A percentile compares a stretch with the other conserved stretches of the same genome.
Conservation (phyloP, 2,329 filamentous ascomycete species). For the Hypoxylon sp. region DNA sequence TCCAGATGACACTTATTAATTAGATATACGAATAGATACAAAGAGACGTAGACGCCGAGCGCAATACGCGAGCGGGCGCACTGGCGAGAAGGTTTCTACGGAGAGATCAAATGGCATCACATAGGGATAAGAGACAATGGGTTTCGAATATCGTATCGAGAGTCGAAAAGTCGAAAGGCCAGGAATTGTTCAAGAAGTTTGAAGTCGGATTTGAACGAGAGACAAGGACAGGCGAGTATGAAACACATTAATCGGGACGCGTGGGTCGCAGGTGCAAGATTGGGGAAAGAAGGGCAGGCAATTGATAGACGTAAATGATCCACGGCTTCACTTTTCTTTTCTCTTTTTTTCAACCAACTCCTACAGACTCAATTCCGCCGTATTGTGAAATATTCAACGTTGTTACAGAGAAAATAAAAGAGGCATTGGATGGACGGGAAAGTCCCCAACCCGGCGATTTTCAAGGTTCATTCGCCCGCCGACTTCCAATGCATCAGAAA, state of each 20-base stretch:
- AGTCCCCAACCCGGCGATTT: slow-evolving; percentile 25
- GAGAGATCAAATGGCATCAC: slow-evolving; percentile 47
- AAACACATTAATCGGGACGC: slow-evolving; percentile 46
- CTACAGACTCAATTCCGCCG: slow-evolving; percentile 5
- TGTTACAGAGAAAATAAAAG: slow-evolving; percentile 29
- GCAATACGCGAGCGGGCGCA: slow-evolving; percentile 50
- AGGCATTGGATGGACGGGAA: slow-evolving; percentile 20
- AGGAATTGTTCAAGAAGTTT: slow-evolving; percentile 31
- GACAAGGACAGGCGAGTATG: slow-evolving; percentile 42
- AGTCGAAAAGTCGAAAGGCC: slow-evolving; percentile 13
- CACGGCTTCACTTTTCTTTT: slow-evolving; percentile 1
- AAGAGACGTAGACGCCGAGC: slow-evolving; percentile 31
- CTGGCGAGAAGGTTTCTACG: slow-evolving; percentile 38
- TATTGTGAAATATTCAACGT: slow-evolving; percentile 5
- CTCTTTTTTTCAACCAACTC: slow-evolving; percentile 2
- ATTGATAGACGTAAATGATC: slow-evolving; percentile 32
- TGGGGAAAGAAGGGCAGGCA: slow-evolving; percentile 33
- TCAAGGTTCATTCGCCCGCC: slow-evolving; percentile 29
- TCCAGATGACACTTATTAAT: slow-evolving; percentile 46
- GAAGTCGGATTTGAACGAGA: slow-evolving; percentile 41
- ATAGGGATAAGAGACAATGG: slow-evolving; percentile 32
- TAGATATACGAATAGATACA: slow-evolving; percentile 22
- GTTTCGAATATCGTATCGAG: slow-evolving; percentile 39
- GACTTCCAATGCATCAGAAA: slow-evolving; percentile 28
- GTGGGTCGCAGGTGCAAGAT: slow-evolving; percentile 39